phyloP scores from a whole-genome alignment of 2,329 filamentous ascomycete genomes.

The Fusarium vanettenii region DNA sequence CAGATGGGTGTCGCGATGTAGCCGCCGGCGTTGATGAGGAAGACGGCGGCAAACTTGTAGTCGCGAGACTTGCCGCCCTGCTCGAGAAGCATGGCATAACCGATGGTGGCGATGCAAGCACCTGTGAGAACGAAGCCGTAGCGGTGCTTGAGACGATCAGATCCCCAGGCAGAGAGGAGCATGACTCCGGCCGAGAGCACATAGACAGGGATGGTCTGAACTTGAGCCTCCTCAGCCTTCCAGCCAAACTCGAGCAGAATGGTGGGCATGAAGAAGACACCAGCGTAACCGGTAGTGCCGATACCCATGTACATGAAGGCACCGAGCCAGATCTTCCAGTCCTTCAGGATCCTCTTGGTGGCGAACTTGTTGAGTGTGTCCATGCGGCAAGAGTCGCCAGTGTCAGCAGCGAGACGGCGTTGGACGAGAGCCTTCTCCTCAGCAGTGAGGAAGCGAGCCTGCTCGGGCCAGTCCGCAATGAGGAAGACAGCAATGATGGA shows the following conservation, averaged over 20 bases:
- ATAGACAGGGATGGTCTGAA: slow-evolving; percentile 53
- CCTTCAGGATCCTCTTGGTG: slow-evolving; percentile 57
- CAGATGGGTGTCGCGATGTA: slow-evolving; percentile 66
- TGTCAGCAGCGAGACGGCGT: slow-evolving; percentile 54
- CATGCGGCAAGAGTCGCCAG: slow-evolving; percentile 59
- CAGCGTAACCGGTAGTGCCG: slow-evolving; percentile 59
- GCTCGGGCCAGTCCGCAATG: slow-evolving; percentile 43
- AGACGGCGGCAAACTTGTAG: slow-evolving; percentile 64
- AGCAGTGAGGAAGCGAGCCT: slow-evolving; percentile 56
- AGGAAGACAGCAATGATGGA: slow-evolving; percentile 38
- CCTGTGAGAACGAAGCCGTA: slow-evolving; percentile 66
- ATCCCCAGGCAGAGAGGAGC: slow-evolving; percentile 54
- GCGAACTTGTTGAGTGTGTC: slow-evolving; percentile 62
- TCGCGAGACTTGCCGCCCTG: slow-evolving; percentile 39
- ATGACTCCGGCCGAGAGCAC: slow-evolving; percentile 47
- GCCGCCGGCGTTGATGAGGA: slow-evolving; percentile 64
- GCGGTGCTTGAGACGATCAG: slow-evolving; percentile 63
- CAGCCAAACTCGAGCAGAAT: slow-evolving; percentile 53
- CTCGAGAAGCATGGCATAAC: slow-evolving; percentile 66
- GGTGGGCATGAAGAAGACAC: slow-evolving; percentile 53
- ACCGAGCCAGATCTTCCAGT: slow-evolving; percentile 59
- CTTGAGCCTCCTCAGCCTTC: slow-evolving; percentile 48
- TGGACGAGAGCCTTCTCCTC: slow-evolving; percentile 58
- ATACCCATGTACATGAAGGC: slow-evolving; percentile 51
- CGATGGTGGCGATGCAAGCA: slow-evolving; percentile 60